Percentiles rank a stretch among this genome's conserved stretches.
Evolutionary conservation across 345 rosid species (phyloP).

Genomic region (Dovyalis caffra): DNA sequence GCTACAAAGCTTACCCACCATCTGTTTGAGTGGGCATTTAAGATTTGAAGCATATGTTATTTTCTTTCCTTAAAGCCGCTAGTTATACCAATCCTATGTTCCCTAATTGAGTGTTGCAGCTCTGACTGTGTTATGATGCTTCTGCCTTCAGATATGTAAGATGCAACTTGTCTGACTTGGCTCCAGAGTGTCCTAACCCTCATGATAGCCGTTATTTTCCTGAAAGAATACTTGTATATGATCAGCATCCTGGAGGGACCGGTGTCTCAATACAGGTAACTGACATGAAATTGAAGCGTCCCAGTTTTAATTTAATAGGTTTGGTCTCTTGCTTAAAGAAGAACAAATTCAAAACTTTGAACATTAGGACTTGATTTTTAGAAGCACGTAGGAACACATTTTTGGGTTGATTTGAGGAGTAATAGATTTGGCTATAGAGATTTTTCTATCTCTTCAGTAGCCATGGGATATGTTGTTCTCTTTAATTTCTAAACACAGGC

Average conservation of each 20-base stretch:
- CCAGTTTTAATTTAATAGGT: background rate
- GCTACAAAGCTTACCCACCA: background rate
- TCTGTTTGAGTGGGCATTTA: background rate
- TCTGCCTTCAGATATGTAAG: slow-evolving; percentile 50
- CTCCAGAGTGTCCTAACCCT: slow-evolving; percentile 86
- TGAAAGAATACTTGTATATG: slow-evolving; percentile 78
- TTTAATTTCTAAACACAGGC: background rate
- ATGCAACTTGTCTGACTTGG: slow-evolving; percentile 85
- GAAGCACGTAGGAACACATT: background rate
- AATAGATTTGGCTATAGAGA: background rate
- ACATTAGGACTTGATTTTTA: background rate
- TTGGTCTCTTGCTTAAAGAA: background rate
- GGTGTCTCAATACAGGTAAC: slow-evolving; percentile 78
- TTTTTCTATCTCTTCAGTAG: background rate
- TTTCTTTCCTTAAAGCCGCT: background rate
- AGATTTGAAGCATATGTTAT: background rate
- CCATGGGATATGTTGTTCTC: background rate
- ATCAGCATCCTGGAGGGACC: slow-evolving; percentile 90
- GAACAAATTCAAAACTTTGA: background rate
- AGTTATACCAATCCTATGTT: background rate
- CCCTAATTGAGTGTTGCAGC: background rate
- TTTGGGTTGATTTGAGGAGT: background rate
- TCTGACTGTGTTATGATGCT: slow-evolving; percentile 17
- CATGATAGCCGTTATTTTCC: slow-evolving; percentile 55
- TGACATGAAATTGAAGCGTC: slow-evolving; percentile 5